phyloP scores from a whole-genome alignment of 768 basidiomycete species.

The Vararia minispora region DNA sequence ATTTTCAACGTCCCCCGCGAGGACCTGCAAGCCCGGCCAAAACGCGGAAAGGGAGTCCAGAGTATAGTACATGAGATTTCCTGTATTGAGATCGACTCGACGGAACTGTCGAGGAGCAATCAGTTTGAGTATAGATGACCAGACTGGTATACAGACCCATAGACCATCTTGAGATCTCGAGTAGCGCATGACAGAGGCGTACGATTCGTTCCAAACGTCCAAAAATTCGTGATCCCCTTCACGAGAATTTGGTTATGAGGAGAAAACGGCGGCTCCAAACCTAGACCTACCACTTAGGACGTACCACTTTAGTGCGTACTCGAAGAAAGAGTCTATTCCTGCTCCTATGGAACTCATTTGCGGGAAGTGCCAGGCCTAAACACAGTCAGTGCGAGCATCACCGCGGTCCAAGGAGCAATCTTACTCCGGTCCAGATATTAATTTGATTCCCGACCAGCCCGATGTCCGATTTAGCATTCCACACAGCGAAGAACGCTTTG shows the following conservation, averaged over 20 bases:
- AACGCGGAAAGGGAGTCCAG: constrained; percentile 96
- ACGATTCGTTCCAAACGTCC: constrained; percentile 28
- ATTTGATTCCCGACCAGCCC: constrained; percentile 84
- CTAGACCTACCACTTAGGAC: constrained; percentile 58
- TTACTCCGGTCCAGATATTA: constrained; percentile 69
- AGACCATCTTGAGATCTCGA: constrained; percentile 76
- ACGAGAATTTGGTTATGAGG: background rate
- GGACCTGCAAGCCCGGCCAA: constrained; percentile 92
- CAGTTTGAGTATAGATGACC: background rate
- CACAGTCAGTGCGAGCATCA: background rate
- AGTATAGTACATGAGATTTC: constrained; percentile 63
- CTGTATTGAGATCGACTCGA: constrained; percentile 53
- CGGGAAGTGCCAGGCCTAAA: constrained; percentile 64
- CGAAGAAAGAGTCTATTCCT: constrained; percentile 92
- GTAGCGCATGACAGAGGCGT: constrained; percentile 55
- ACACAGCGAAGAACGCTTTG: constrained; percentile 85
- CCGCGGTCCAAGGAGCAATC: constrained; percentile 14
- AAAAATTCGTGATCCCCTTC: constrained; percentile 27
- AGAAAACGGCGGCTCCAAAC: background rate
- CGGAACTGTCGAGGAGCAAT: constrained; percentile 49
- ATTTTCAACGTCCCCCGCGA: constrained; percentile 76
- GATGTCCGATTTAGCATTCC: constrained; percentile 83
- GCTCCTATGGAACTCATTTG: constrained; percentile 81
- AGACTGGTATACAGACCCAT: constrained; percentile 50
- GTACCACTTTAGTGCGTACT: constrained; percentile 91